Base-by-base conservation (phyloP, 495 filamentous ascomycete species). In the Hypoxylon lenormandii region DNA sequence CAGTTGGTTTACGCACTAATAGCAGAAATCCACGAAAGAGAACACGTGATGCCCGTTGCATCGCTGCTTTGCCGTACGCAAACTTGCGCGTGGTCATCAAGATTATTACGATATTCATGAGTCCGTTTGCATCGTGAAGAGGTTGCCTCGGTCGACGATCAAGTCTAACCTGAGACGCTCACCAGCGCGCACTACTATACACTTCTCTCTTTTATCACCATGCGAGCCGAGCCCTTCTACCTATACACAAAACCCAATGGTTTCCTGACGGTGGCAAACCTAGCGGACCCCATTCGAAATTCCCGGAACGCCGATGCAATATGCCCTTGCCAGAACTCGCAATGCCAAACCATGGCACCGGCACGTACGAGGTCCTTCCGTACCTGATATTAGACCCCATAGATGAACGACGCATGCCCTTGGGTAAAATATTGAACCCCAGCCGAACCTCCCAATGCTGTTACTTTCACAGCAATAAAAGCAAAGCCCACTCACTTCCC, bases 301-400 rank as follows among this genome's bases (percentile, higher is more conserved):
- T 49, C 47, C 64, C 58, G 46, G 23, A 68, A 72, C 69, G 69
- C 69, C 69, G 59, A 72, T 72, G 69, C 69, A 63, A 63, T 64
- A 72, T 72, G 69, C 63, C 54, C 10, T 63, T 50, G 49, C 58
- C 58, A 22, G 47, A 51, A 52, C 64, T 38, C 63, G 47, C 19
- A 50, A 60, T 64, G 58, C 30, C 58, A 60, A 50, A 30, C 56
- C 11, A 53, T 3, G 56, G 22, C 28, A 38, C 23, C 52, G 19
- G 13, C 50, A 58, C 55, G 22, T 64, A 48, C 47, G 38, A 55
- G 42, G 38, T 16, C 51, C 36, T 62, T 11, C 52, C 57, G 57
- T 36, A 50, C 26, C 60, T 11, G 49, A 66, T 56, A 21, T 52
- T 50, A 38, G 57, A 30, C 26, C 33, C 47, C 30, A 36, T 40